Conservation (phyloP, 2,329 filamentous ascomycete species). For the Fusarium nodosum region DNA sequence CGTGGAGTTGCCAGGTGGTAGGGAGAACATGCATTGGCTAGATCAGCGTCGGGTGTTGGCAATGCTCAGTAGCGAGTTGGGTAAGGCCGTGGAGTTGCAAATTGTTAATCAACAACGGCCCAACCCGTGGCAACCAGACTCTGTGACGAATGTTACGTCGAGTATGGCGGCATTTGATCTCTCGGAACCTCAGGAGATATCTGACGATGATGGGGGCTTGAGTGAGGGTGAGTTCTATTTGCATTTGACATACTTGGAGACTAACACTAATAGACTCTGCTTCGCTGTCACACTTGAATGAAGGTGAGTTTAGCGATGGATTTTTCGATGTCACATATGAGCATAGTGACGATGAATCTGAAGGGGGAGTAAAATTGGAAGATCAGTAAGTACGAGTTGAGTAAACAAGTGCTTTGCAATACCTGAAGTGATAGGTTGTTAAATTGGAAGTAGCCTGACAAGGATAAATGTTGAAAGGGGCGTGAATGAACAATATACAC, state of each 20-base stretch:
- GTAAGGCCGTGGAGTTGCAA: constrained; percentile 13
- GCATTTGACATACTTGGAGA: not conserved
- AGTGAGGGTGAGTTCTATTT: constrained; percentile 8
- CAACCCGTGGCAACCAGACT: constrained; percentile 29
- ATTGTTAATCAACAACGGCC: constrained; percentile 5
- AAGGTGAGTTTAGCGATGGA: not conserved
- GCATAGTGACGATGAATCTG: constrained; percentile 22
- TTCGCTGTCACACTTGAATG: constrained; percentile 18
- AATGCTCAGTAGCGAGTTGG: constrained; percentile 26
- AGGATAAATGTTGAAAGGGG: not conserved
- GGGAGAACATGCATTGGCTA: constrained; percentile 14
- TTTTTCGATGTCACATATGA: not conserved
- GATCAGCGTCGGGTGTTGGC: constrained; percentile 29
- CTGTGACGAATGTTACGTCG: constrained; percentile 35
- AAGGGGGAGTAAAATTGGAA: constrained; percentile 28
- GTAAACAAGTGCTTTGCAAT: not conserved
- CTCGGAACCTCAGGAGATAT: constrained; percentile 15
- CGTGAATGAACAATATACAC: not conserved
- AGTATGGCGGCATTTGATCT: not conserved
- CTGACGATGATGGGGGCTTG: not conserved
- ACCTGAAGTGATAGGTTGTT: too few relatives aligned
- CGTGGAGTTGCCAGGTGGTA: constrained; percentile 20
- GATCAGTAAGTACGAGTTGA: not conserved
- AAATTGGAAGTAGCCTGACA: not conserved
- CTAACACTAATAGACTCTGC: constrained; percentile 14